phyloP scores from a whole-genome alignment of 2,329 filamentous ascomycete species.

The Aspergillus sp. region DNA sequence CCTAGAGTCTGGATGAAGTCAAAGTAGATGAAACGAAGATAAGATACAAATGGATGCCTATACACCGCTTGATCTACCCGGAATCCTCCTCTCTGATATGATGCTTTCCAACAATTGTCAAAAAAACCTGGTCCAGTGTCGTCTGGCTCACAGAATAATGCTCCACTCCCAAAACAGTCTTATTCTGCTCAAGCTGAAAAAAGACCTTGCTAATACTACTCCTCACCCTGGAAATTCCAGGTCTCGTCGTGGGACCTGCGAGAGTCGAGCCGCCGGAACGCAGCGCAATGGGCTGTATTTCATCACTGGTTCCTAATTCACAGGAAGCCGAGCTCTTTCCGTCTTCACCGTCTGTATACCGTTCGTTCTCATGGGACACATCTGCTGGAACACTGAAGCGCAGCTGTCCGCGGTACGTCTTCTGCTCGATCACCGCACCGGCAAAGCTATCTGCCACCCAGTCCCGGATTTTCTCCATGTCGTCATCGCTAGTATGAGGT shows the following conservation, averaged over 20 bases:
- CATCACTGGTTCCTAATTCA: background rate
- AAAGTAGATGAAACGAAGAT: no score
- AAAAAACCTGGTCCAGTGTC: constrained; percentile 86
- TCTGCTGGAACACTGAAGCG: constrained; percentile 71
- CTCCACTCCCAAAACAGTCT: constrained; percentile 68
- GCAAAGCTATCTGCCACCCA: constrained; percentile 67
- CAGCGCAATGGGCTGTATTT: background rate
- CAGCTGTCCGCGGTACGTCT: constrained; percentile 81
- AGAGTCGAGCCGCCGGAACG: background rate
- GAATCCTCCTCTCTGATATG: constrained; percentile 70
- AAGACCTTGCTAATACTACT: constrained; percentile 60
- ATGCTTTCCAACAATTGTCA: constrained; percentile 78
- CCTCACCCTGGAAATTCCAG: background rate
- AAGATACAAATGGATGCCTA: no score
- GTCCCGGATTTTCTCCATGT: constrained; percentile 64
- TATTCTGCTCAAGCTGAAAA: constrained; percentile 69
- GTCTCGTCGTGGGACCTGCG: background rate
- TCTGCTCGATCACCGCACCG: constrained; percentile 67
- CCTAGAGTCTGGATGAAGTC: no score
- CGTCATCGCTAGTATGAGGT: constrained; percentile 67
- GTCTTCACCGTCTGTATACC: background rate
- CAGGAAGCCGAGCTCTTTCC: background rate
- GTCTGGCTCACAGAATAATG: constrained; percentile 87
- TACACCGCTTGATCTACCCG: background rate
- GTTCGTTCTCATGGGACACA: background rate